A percentile compares a stretch with the other conserved stretches of the same genome.
Evolutionary conservation across 2,329 filamentous ascomycete genomes (phyloP).

Genomic region (Septoria linicola): DNA sequence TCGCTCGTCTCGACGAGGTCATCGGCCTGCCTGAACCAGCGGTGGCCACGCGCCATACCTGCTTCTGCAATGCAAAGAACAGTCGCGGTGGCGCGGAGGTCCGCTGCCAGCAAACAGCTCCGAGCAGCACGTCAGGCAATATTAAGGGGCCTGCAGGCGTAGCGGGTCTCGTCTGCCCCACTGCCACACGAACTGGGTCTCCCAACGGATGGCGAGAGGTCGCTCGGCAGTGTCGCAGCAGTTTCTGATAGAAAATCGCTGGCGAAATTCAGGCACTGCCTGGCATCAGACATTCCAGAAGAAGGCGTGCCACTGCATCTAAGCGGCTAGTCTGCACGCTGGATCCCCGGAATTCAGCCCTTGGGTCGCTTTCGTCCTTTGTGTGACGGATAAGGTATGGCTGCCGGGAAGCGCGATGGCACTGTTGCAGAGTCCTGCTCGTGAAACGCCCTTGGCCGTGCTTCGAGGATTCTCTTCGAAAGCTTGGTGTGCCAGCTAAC

Average conservation of each 20-base stretch:
- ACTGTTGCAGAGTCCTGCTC: slow-evolving; percentile 8
- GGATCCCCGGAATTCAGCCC: slow-evolving; percentile 15
- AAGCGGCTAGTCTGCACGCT: slow-evolving; percentile 14
- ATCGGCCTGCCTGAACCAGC: background rate
- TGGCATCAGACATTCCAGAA: slow-evolving; percentile 17
- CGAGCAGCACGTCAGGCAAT: slow-evolving; percentile 10
- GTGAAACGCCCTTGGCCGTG: slow-evolving; percentile 9
- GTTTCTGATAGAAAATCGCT: slow-evolving; percentile 22
- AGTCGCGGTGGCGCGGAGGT: slow-evolving; percentile 1
- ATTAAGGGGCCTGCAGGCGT: slow-evolving; percentile 20
- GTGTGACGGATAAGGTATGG: slow-evolving; percentile 16
- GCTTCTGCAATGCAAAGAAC: background rate
- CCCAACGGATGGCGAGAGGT: slow-evolving; percentile 10
- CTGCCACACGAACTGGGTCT: slow-evolving; percentile 12
- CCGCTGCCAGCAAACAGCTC: slow-evolving; percentile 6
- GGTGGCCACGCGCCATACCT: too few relatives aligned
- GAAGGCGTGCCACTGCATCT: slow-evolving; percentile 8
- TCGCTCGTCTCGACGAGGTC: background rate
- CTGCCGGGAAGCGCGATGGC: slow-evolving; percentile 13
- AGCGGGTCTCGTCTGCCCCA: slow-evolving; percentile 19
- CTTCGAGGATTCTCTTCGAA: slow-evolving; percentile 8
- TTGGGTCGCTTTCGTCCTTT: slow-evolving; percentile 11
- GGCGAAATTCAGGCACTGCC: slow-evolving; percentile 9
- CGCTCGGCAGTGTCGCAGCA: slow-evolving; percentile 14
- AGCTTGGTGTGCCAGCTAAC: slow-evolving; percentile 13